Evolutionary conservation across 306 rosid species (phyloP).

Genomic region (Casuarina cunninghamiana): DNA sequence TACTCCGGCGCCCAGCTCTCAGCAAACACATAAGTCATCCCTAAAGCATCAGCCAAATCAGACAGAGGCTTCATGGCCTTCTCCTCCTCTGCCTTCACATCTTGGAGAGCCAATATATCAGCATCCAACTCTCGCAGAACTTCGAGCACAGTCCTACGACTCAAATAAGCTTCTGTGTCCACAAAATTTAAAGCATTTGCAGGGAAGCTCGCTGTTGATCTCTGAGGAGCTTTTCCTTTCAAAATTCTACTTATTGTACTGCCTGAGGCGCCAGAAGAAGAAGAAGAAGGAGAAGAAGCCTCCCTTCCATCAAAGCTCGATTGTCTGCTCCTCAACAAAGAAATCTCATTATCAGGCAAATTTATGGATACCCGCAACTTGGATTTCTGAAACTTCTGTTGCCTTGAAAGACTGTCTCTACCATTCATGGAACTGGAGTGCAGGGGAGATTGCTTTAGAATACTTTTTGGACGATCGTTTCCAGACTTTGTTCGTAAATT

Average conservation of each 20-base stretch:
- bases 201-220: slow-evolving; percentile 30
- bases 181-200: slow-evolving; percentile 12
- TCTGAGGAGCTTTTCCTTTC: slow-evolving; percentile 36
- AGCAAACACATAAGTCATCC: slow-evolving; percentile 83
- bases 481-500: slow-evolving; percentile 40
- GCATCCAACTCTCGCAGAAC: slow-evolving; percentile 84
- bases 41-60: slow-evolving; percentile 76
- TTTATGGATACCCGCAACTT: slow-evolving; percentile 81
- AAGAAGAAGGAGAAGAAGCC: slow-evolving; percentile 24
- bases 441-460: slow-evolving; percentile 63
- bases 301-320: slow-evolving; percentile 57
- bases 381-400: slow-evolving; percentile 45
- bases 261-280: background rate
- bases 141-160: slow-evolving; percentile 58
- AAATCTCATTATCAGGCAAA: slow-evolving; percentile 88
- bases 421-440: slow-evolving; percentile 39
- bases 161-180: slow-evolving; percentile 18
- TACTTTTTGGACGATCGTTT: slow-evolving; percentile 64
- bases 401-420: slow-evolving; percentile 29
- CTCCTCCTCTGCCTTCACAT: slow-evolving; percentile 96
- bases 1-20: slow-evolving; percentile 99
- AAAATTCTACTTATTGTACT: background rate
- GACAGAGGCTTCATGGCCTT: slow-evolving; percentile 91
- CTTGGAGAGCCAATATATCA: slow-evolving; percentile 81
- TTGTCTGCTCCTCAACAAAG: slow-evolving; percentile 56